Evolutionary conservation across 495 filamentous ascomycete species (phyloP).

Genomic region (Penicillium cataractarum): DNA sequence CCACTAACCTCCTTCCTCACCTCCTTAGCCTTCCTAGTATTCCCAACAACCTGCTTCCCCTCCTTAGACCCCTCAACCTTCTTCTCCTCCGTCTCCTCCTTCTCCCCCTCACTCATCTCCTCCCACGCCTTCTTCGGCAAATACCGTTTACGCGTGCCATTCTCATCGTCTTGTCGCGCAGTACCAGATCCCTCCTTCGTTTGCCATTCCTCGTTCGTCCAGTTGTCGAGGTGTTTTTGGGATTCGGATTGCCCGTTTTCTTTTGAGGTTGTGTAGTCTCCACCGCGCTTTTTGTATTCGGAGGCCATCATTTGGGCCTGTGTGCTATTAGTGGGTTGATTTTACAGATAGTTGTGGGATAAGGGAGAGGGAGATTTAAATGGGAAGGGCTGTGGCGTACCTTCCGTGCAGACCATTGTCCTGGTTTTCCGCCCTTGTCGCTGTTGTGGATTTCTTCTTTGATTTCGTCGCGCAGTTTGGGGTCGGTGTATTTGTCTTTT

Average conservation of each 20-base stretch:
- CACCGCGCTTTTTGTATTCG: constrained; percentile 55
- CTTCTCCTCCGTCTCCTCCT: constrained; percentile 48
- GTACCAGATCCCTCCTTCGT: constrained; percentile 52
- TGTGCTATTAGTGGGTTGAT: too few species aligned
- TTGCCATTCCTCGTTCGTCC: constrained; percentile 54
- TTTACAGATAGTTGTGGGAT: neutral
- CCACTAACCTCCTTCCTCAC: constrained; percentile 33
- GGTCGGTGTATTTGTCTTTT: constrained; percentile 53
- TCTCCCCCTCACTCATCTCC: constrained; percentile 49
- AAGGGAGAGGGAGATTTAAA: too few species aligned
- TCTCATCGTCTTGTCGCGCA: constrained; percentile 47
- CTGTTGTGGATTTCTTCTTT: constrained; percentile 50
- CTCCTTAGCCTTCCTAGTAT: constrained; percentile 44
- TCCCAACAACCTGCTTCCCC: constrained; percentile 51
- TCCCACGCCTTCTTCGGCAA: constrained; percentile 55
- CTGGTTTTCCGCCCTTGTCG: constrained; percentile 52
- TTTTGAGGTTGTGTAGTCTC: constrained; percentile 51
- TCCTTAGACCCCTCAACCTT: constrained; percentile 44
- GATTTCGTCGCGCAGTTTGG: constrained; percentile 49
- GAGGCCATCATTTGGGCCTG: constrained; percentile 55
- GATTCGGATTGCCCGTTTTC: constrained; percentile 41
- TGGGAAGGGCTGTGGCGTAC: too few species aligned
- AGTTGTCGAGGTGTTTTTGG: constrained; percentile 48
- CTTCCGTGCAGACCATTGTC: constrained; percentile 56
- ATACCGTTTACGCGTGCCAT: constrained; percentile 45